These are phyloP conservation scores for Boletus sensibilis DNA, from an alignment of 768 basidiomycete genomes.

Conservation along the genomic window DNA sequence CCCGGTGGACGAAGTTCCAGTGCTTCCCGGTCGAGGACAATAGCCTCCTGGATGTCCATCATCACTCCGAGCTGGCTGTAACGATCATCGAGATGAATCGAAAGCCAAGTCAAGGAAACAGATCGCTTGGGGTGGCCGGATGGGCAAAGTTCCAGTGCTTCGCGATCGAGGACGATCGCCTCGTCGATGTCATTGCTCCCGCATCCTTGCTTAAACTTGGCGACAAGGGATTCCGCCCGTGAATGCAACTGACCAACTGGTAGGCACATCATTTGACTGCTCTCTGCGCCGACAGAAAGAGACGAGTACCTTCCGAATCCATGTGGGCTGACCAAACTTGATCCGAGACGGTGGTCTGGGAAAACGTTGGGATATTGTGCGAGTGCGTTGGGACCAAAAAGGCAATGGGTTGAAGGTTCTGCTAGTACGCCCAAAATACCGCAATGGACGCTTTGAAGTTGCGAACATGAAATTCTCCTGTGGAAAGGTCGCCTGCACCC, in stretches of 20 bases:
- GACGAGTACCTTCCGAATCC: background rate
- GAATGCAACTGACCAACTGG: background rate
- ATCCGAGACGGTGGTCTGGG: background rate
- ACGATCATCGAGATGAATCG: background rate
- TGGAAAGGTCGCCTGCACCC: no score
- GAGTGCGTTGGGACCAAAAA: no score
- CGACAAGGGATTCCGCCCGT: background rate
- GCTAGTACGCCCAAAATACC: no score
- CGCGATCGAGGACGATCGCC: no score
- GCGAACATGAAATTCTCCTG: no score
- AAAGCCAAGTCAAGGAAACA: background rate
- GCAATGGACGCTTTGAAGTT: no score
- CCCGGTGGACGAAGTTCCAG: background rate
- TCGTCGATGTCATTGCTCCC: background rate
- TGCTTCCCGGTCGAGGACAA: background rate
- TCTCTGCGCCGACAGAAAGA: no score
- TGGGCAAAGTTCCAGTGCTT: background rate
- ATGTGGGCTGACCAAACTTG: background rate
- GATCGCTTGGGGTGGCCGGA: background rate
- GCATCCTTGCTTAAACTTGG: background rate
- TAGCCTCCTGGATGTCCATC: background rate
- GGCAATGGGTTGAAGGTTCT: no score
- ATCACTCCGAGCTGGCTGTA: background rate
- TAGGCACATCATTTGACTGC: background rate
- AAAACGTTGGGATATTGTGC: background rate